phyloP scores from a whole-genome alignment of 2,329 filamentous ascomycete species.

The Penicillium sp. region DNA sequence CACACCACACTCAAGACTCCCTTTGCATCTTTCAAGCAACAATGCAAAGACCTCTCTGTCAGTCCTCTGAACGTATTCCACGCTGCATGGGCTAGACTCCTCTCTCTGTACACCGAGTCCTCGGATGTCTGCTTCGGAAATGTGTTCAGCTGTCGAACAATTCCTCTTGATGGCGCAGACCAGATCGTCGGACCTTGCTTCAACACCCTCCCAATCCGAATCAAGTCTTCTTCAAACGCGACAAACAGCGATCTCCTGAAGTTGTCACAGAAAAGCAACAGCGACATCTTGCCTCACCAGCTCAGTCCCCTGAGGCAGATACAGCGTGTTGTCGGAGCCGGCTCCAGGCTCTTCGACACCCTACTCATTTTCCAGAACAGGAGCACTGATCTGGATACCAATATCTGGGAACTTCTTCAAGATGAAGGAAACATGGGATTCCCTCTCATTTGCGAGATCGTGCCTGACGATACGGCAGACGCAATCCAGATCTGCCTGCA shows the following conservation, averaged over 20 bases:
- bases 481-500: slow-evolving; percentile 64
- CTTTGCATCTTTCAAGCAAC: slow-evolving; percentile 51
- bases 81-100: slow-evolving; percentile 68
- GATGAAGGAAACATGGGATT: slow-evolving; percentile 63
- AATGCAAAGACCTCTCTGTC: slow-evolving; percentile 56
- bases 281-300: slow-evolving; percentile 67
- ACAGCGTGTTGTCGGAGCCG: slow-evolving; percentile 55
- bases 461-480: slow-evolving; percentile 58
- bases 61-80: slow-evolving; percentile 71
- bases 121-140: slow-evolving; percentile 84
- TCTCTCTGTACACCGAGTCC: slow-evolving; percentile 58
- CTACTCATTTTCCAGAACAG: slow-evolving; percentile 76
- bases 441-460: slow-evolving; percentile 75
- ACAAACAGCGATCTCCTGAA: slow-evolving; percentile 62
- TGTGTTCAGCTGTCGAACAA: slow-evolving; percentile 75
- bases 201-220: slow-evolving; percentile 78
- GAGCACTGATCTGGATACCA: slow-evolving; percentile 44
- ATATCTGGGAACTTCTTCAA: slow-evolving; percentile 53
- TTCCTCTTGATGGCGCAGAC: slow-evolving; percentile 67
- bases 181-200: slow-evolving; percentile 85
- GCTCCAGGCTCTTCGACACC: slow-evolving; percentile 71
- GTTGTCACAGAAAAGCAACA: slow-evolving; percentile 63
- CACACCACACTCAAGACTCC: slow-evolving; percentile 34
- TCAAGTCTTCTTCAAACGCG: slow-evolving; percentile 51
- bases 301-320: slow-evolving; percentile 74